Evolutionary conservation across 2,329 filamentous ascomycete species (phyloP), one percentile per base, ranked within the genome.

Genomic region (Fusarium sp.): DNA sequence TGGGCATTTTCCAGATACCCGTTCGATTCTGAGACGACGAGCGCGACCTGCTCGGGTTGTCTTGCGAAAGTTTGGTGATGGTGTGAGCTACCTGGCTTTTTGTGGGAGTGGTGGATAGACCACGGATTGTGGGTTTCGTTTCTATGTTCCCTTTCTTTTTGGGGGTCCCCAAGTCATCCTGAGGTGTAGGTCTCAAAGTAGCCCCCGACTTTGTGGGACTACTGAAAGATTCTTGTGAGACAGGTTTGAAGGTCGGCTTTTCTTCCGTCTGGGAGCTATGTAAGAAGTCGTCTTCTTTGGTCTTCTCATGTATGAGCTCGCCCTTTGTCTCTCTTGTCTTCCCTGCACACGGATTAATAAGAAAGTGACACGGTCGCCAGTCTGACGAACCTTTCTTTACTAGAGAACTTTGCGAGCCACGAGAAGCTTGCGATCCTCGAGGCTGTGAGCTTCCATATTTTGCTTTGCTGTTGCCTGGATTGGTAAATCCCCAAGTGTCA

Each of bases 371-470:
- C 12, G 26, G 41, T 28, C n/a, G 22, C 15, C 5, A 41, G 48
- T 31, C 35, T 18, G 15, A 56, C 65, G 38, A 48, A 77, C 76
- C 72, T 75, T 68, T 73, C 24, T 68, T 72, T 26, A 61, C 65
- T 56, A 70, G 65, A n/a, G 72, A 73, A 44, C 67, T 67, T 47
- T 79, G 79, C n/a, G 75, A 79, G 28, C 70, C 68, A 35, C 35
- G 31, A 14, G 36, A 50, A 24, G 56, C 74, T 50, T 70, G 66
- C 20, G 75, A 74, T 44, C 72, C 68, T 50, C 65, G 66, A 18
- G 71, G 68, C 47, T 79, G 78, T 6, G 75, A 80, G 28, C 66
- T 70, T 24, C 60, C 45, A 35, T 81, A 82, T 11, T 70, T 82
- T 4, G 28, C 1, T 42, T 72, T 81, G 45, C 68, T 41, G 2